phyloP scores from a whole-genome alignment of 148 eudicot species.

The Talinum fruticosum region DNA sequence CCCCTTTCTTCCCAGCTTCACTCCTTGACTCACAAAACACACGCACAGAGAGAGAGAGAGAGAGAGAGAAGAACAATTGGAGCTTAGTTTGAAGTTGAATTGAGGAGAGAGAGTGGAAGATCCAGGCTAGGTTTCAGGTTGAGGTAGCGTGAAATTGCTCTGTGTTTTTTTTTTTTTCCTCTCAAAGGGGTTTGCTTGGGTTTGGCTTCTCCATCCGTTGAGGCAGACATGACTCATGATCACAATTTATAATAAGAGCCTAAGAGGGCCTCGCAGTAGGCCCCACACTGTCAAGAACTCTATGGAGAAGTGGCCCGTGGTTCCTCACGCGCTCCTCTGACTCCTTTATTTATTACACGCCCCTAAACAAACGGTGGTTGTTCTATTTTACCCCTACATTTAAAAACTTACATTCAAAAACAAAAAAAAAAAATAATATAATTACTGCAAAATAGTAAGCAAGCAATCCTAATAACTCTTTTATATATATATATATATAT shows the following conservation, averaged over 20 bases:
- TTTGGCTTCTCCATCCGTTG: no score
- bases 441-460: no score
- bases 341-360: background rate
- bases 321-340: background rate
- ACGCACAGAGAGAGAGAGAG: background rate
- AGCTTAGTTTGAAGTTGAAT: no score
- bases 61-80: background rate
- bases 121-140: background rate
- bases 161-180: no score
- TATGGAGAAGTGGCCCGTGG: background rate
- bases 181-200: no score
- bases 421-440: no score
- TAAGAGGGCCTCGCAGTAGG: background rate
- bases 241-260: background rate
- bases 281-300: background rate
- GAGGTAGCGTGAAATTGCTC: background rate
- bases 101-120: background rate
- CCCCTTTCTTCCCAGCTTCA: background rate
- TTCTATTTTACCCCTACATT: no score
- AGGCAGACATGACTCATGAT: background rate
- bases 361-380: no score
- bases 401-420: no score
- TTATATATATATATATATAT: no score
- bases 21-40: background rate
- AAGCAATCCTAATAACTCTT: no score